Conservation (phyloP, 805 yeast species). For the Metschnikowia chrysomelidarum region DNA sequence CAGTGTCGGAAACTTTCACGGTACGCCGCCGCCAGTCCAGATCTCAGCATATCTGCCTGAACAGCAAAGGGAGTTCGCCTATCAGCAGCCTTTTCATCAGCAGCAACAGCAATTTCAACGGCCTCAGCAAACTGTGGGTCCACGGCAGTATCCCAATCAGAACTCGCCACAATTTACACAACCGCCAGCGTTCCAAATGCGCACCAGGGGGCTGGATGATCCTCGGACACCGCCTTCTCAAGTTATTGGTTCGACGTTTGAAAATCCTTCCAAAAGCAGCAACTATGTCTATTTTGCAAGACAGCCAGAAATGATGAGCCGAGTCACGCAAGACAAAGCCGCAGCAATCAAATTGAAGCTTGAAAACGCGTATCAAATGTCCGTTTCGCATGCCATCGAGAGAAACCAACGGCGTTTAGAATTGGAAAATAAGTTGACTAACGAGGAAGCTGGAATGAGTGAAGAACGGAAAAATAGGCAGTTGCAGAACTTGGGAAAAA, state of each 20-base stretch:
- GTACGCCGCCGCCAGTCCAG: slow-evolving; percentile 9
- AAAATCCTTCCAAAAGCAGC: slow-evolving; percentile 5
- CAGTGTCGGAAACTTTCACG: slow-evolving; percentile 10
- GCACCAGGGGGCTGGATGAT: slow-evolving; percentile 4
- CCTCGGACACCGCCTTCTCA: slow-evolving; percentile 16
- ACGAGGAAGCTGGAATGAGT: slow-evolving; percentile 61
- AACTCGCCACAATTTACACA: slow-evolving; percentile 15
- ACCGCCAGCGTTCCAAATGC: slow-evolving; percentile 13
- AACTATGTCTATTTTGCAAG: slow-evolving; percentile 65
- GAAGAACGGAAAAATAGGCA: slow-evolving; percentile 86
- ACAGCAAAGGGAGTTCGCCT: slow-evolving; percentile 3
- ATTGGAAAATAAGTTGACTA: slow-evolving; percentile 66
- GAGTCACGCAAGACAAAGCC: slow-evolving; percentile 75
- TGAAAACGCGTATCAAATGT: slow-evolving; percentile 81
- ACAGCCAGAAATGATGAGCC: slow-evolving; percentile 76
- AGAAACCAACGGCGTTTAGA: slow-evolving; percentile 89
- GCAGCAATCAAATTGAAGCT: slow-evolving; percentile 77
- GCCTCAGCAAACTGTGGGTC: slow-evolving; percentile 8
- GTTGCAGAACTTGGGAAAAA: slow-evolving; percentile 77
- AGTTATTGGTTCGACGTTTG: slow-evolving; percentile 1
- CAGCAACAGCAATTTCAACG: slow-evolving; percentile 25
- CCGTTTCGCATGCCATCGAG: slow-evolving; percentile 90
- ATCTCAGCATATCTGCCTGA: slow-evolving; percentile 9
- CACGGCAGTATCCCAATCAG: slow-evolving; percentile 6
- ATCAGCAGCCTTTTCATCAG: slow-evolving; percentile 5